phyloP scores from a whole-genome alignment of 306 rosid species.

The Acacia acuminata region DNA sequence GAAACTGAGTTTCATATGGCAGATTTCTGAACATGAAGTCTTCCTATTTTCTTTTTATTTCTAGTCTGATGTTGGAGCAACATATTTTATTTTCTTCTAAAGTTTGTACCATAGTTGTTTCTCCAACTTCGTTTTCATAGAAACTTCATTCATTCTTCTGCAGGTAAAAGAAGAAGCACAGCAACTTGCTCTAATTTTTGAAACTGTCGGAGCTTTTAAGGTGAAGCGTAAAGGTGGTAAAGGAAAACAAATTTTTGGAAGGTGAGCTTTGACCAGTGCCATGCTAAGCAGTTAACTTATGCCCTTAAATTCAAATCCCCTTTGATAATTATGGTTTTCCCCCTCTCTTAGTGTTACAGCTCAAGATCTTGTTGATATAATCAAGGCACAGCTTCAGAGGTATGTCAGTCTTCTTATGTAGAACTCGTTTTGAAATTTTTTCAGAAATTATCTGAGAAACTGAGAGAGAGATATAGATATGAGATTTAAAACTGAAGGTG shows the following conservation, averaged over 20 bases:
- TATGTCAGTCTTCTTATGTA: slow-evolving; percentile 32
- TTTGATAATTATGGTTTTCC: slow-evolving; percentile 37
- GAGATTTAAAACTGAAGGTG: background rate
- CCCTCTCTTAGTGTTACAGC: slow-evolving; percentile 71
- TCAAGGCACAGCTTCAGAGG: slow-evolving; percentile 97
- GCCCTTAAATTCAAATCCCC: background rate
- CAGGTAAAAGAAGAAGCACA: slow-evolving; percentile 96
- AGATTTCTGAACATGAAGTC: slow-evolving; percentile 16
- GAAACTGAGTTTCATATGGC: slow-evolving; percentile 1
- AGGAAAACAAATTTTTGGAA: slow-evolving; percentile 94
- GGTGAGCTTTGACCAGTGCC: slow-evolving; percentile 42
- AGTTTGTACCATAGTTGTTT: background rate
- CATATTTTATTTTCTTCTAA: slow-evolving; percentile 3
- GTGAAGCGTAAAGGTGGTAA: slow-evolving; percentile 98
- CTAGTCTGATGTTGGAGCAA: background rate
- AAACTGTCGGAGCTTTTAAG: slow-evolving; percentile 91
- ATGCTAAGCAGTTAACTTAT: slow-evolving; percentile 2
- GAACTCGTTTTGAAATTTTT: background rate
- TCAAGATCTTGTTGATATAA: slow-evolving; percentile 96
- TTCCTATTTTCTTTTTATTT: background rate
- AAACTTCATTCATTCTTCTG: slow-evolving; percentile 19
- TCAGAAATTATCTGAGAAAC: background rate
- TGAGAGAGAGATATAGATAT: background rate
- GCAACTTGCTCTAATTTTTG: slow-evolving; percentile 82
- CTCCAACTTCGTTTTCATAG: slow-evolving; percentile 1